Evolutionary conservation across 257 asterid species (phyloP).

Genomic region (Rehmannia glutinosa): DNA sequence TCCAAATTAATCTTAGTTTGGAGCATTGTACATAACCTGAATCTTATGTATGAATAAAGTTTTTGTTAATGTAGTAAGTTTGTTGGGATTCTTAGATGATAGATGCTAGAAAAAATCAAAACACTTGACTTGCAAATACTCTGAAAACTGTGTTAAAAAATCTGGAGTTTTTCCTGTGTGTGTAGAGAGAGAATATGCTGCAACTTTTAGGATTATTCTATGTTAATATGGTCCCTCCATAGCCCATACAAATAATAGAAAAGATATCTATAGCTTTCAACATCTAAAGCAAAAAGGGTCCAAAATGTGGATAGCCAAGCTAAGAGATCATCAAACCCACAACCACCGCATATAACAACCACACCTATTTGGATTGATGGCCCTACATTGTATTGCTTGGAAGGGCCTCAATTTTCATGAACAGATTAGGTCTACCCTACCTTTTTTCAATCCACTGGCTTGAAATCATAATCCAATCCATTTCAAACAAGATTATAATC

Average conservation of each 20-base stretch:
- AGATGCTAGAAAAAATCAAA: no score
- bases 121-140: no score
- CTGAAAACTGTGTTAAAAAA: no score
- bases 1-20: no score
- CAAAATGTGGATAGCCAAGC: conserved; percentile 24
- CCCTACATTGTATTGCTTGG: background rate
- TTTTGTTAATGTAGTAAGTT: no score
- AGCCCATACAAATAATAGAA: conserved; percentile 8
- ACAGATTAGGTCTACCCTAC: conserved; percentile 3
- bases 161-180: no score
- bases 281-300: conserved; percentile 11
- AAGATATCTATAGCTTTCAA: conserved; percentile 23
- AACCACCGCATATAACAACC: conserved; percentile 10
- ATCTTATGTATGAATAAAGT: no score
- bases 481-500: background rate
- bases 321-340: conserved; percentile 18
- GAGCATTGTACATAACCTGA: no score
- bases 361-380: conserved; percentile 14
- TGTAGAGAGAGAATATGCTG: conserved; percentile 20
- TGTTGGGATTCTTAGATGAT: background rate
- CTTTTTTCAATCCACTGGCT: conserved; percentile 13
- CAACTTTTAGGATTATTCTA: conserved; percentile 6
- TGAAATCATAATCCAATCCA: conserved; percentile 22
- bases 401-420: conserved; percentile 14
- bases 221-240: background rate